Base-by-base conservation (phyloP, 1,284 basidiomycete genomes). In the Fomitopsis schrenkii region DNA sequence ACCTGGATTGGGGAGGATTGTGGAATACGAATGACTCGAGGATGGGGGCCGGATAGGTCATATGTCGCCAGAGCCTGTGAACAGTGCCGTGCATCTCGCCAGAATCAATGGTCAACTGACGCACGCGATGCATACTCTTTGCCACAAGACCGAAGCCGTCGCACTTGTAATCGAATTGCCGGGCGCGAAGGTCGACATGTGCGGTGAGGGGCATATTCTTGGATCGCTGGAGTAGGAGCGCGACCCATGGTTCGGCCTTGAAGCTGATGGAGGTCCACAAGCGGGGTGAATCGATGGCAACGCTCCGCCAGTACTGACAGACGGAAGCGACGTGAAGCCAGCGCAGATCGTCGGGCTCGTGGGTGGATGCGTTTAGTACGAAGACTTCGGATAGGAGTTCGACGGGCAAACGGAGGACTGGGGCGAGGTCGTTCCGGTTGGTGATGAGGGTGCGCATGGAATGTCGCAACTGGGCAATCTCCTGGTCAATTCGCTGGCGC, bases 301-400 rank as follows among this genome's bases (percentile, higher is more conserved):
- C 60, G 17, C 33, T 46, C 26, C 55, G 55, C 60, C 60, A 61
- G 50, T 58, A 58, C 30, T 38, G 36, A 55, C 60, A 61, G 14
- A 58, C 55, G 19, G 53, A 56, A 3, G 60, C 35, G 1, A 61
- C 55, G 2, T 41, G 15, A 12, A 26, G 22, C 60, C 55, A 58
- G n/a, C 55, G 5, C 4, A 58, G 38, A 48, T 56, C 60, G 26
- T 48, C 46, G 12, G 45, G 57, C 2, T 45, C 28, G 22, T 48
- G 44, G 7, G 53, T 33, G 42, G n/a, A 19, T 3, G 54, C 59
- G 26, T 40, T 52, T 26, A 48, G 59, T 28, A 57, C 26, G 55
- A 60, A 60, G 30, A 60, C 42, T 17, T 60, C 59, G 28, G 59
- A 33, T 15, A 60, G 45, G 42, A 60, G 53, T 38, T 60, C 59